Evolutionary conservation across 179 eudicot species (phyloP), one percentile per base, ranked within the genome.

Genomic region (Carnegiea gigantea): DNA sequence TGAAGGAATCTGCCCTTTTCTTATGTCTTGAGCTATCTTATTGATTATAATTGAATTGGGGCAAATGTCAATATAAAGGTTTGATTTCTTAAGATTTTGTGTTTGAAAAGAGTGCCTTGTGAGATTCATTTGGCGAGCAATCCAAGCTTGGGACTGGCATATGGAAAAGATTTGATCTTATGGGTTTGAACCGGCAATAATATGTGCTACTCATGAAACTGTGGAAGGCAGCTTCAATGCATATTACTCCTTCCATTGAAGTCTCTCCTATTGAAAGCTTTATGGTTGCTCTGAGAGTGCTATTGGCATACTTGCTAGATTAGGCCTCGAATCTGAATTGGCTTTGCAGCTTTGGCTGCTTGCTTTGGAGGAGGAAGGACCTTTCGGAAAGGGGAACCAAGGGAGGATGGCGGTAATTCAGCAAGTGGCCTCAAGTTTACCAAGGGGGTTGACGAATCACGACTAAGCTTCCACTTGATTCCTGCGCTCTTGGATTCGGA

Each of bases 101-200:
- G 38, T 67, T 28, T 67, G 36, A 67, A 26, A 67, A 28, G 40
- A 67, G 73, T 70, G 73, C 9, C 73, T 70, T 70, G 46, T 36
- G 73, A 36, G 73, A 43, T 70, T 36, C 44, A 70, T 70, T 70
- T 70, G 73, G 33, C 17, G 73, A 33, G 44, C 36, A 36, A 70
- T 70, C 46, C 73, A 36, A 30, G 73, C 11, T 70, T 70, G 4
- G 57, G 12, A 67, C 12, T 26, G 40, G 72, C 5, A 67, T 26
- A 26, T 26, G 40, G 72, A 28, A 67, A 67, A 67, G 21, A 67
- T 28, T 62, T 26, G 36, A 67, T 67, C 72, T 67, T 67, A 6
- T 28, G 20, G 40, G 62, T 12, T 26, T 6, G 40, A 26, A 28
- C 20, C 26, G 9, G 72, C 68, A n/a, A 62, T 67, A 62, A 62